phyloP scores from a whole-genome alignment of 495 filamentous ascomycete species.

The Penicillium daleae region DNA sequence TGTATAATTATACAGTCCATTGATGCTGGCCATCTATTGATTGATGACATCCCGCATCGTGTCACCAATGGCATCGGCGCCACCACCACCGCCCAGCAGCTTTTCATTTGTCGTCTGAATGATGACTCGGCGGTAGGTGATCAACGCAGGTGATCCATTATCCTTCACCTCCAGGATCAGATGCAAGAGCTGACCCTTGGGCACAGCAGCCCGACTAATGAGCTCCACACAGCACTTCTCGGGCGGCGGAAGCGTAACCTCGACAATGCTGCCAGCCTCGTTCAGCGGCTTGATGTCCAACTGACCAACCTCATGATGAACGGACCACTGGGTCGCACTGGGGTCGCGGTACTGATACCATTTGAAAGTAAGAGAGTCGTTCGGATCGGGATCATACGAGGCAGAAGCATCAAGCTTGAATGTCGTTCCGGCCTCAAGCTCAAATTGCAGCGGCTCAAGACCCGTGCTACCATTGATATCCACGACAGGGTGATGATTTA shows the following conservation, averaged over 20 bases:
- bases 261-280: conserved; percentile 28
- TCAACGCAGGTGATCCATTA: conserved; percentile 37
- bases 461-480: conserved; percentile 41
- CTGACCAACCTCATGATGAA: conserved; percentile 40
- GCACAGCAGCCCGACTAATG: conserved; percentile 33
- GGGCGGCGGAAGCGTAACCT: conserved; percentile 39
- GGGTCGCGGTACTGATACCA: conserved; percentile 55
- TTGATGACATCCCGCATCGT: conserved; percentile 14
- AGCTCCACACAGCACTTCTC: conserved; percentile 40
- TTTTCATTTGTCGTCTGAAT: conserved; percentile 39
- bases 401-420: conserved; percentile 45
- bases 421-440: conserved; percentile 36
- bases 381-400: conserved; percentile 48
- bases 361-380: conserved; percentile 41
- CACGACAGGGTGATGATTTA: conserved; percentile 50
- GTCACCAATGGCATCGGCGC: conserved; percentile 19
- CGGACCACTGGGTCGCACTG: conserved; percentile 45
- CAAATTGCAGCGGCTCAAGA: conserved; percentile 36
- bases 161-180: conserved; percentile 48
- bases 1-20: too few species aligned
- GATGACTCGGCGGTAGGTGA: conserved; percentile 45
- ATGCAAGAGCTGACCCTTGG: conserved; percentile 33
- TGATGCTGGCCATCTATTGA: neutral
- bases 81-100: conserved; percentile 14
- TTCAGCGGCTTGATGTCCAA: conserved; percentile 33